phyloP scores from a whole-genome alignment of 331 rosid species.

The Prunus yedoensis region DNA sequence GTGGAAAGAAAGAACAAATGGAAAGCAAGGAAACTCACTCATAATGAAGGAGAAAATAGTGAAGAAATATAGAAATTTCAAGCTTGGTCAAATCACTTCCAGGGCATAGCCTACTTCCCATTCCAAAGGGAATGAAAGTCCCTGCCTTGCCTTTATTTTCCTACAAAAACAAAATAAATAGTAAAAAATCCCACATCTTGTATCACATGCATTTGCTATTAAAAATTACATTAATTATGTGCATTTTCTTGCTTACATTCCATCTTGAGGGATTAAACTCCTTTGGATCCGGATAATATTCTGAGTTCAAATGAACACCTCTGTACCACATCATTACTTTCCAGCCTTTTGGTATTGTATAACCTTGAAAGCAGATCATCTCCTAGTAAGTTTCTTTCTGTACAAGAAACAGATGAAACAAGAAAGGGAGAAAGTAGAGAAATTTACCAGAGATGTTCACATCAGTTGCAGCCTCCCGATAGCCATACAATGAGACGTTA shows the following conservation, averaged over 20 bases:
- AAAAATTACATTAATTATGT: background rate
- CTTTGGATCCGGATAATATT: constrained; percentile 34
- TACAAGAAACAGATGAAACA: background rate
- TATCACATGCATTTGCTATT: background rate
- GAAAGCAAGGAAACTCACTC: constrained; percentile 28
- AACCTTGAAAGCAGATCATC: constrained; percentile 23
- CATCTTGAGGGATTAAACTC: constrained; percentile 46
- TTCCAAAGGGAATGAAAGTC: constrained; percentile 44
- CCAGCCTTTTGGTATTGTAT: constrained; percentile 45
- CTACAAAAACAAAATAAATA: constrained; percentile 7
- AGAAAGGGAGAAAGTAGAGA: constrained; percentile 1
- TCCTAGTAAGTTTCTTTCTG: background rate
- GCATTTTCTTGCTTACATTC: constrained; percentile 29
- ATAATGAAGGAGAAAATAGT: constrained; percentile 43
- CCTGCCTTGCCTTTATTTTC: constrained; percentile 29
- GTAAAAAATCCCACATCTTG: too few species aligned
- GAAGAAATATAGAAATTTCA: constrained; percentile 36
- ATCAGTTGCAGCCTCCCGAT: constrained; percentile 39
- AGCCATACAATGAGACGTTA: constrained; percentile 38
- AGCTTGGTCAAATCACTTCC: constrained; percentile 45
- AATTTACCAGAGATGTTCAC: constrained; percentile 26
- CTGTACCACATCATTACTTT: constrained; percentile 43
- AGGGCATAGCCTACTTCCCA: constrained; percentile 44
- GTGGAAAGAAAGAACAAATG: background rate
- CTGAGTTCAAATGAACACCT: constrained; percentile 34